Percentiles rank a stretch among this genome's conserved stretches.
Conservation (phyloP, 202 grass and related monocot species). For the Saccharum hybrid region DNA sequence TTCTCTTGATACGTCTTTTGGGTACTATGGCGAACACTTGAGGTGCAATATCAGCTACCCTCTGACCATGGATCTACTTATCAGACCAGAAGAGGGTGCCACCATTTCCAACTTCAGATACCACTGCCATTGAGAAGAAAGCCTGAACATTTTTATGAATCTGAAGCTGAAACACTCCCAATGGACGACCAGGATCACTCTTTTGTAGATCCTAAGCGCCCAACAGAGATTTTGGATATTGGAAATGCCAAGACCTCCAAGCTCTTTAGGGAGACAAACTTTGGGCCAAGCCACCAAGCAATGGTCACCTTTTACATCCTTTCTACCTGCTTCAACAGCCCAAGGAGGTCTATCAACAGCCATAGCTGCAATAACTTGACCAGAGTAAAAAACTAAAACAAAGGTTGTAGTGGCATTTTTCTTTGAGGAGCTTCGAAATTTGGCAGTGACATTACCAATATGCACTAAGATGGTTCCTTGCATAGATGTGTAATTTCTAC, state of each 20-base stretch:
- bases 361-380: neutral
- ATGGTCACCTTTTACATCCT: neutral
- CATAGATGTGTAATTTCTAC: neutral
- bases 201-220: neutral
- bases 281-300: neutral
- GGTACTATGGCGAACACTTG: neutral
- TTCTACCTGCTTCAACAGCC: neutral
- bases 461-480: neutral
- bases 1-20: neutral
- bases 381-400: slow-evolving; percentile 15
- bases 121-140: neutral
- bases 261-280: neutral
- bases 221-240: neutral
- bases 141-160: neutral
- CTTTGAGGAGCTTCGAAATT: neutral
- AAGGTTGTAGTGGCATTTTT: neutral
- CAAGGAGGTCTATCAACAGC: neutral
- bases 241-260: neutral
- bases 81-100: neutral
- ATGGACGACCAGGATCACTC: neutral
- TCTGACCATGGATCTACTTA: neutral
- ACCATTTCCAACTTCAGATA: neutral
- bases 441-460: neutral
- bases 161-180: neutral
- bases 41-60: neutral